These are phyloP conservation scores for Diplosphaera chodatii DNA, from an alignment of 139 green algal genomes.

Conservation along the genomic window DNA sequence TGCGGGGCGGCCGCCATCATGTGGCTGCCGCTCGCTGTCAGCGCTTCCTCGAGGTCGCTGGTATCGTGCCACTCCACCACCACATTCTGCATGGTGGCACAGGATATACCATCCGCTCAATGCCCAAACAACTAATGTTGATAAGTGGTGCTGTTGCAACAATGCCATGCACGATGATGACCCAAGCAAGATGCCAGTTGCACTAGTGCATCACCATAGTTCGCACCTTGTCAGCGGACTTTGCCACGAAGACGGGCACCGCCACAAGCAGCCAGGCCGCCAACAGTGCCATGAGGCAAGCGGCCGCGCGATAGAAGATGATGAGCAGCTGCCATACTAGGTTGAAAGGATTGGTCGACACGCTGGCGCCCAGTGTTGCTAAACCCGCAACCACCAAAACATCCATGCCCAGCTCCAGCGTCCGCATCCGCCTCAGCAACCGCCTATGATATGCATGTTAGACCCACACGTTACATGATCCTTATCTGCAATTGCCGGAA, in stretches of 20 bases:
- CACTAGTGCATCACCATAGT: no score
- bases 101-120: no score
- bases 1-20: neutral
- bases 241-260: neutral
- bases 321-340: neutral
- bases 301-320: neutral
- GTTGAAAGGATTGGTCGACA: neutral
- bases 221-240: neutral
- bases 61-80: neutral
- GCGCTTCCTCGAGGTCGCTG: neutral
- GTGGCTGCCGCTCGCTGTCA: neutral
- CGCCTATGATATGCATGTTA: neutral
- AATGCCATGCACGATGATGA: no score
- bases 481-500: no score
- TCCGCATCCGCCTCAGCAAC: neutral
- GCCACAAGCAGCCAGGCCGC: neutral
- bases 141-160: no score
- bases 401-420: neutral
- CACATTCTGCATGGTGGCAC: neutral
- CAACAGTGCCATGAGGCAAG: neutral
- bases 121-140: no score
- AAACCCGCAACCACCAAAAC: neutral
- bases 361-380: neutral
- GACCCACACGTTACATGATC: no score
- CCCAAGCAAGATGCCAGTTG: no score